These are phyloP conservation scores for Lactarius trivialis DNA, from an alignment of 768 basidiomycete genomes.

Conservation along the genomic window DNA sequence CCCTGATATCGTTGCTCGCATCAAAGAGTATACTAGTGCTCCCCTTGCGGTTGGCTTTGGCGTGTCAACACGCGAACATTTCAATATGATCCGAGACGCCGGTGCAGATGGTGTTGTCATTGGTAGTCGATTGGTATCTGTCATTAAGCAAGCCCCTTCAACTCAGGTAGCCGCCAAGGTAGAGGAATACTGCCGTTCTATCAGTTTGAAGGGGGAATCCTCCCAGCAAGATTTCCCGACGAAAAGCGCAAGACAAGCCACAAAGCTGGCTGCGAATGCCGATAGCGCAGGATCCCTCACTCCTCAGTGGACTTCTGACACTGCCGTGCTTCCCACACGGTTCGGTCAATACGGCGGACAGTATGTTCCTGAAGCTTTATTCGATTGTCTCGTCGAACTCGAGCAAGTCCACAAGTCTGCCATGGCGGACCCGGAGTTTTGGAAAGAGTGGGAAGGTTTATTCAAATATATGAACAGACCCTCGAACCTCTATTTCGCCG, in stretches of 20 bases:
- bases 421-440: slow-evolving; percentile 81
- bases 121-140: slow-evolving; percentile 75
- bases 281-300: slow-evolving; percentile 29
- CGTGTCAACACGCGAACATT: slow-evolving; percentile 84
- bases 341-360: slow-evolving; percentile 97
- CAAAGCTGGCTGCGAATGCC: slow-evolving; percentile 31
- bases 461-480: slow-evolving; percentile 96
- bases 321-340: slow-evolving; percentile 59
- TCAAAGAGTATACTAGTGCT: slow-evolving; percentile 69
- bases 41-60: slow-evolving; percentile 97
- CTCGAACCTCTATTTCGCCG: slow-evolving; percentile 84
- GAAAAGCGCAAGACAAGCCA: slow-evolving; percentile 30
- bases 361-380: slow-evolving; percentile 94
- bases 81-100: slow-evolving; percentile 73
- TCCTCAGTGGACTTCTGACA: slow-evolving; percentile 31
- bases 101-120: slow-evolving; percentile 97
- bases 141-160: slow-evolving; percentile 62
- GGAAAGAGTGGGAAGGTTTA: slow-evolving; percentile 82
- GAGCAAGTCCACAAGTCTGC: slow-evolving; percentile 88
- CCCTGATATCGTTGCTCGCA: slow-evolving; percentile 76
- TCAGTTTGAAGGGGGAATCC: slow-evolving; percentile 44
- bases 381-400: slow-evolving; percentile 85
- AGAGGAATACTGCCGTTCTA: slow-evolving; percentile 66
- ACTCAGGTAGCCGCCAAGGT: slow-evolving; percentile 48
- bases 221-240: slow-evolving; percentile 14